Evolutionary conservation across 2,329 filamentous ascomycete species (phyloP).

Genomic region (Nannizziopsis arthrosporioides): DNA sequence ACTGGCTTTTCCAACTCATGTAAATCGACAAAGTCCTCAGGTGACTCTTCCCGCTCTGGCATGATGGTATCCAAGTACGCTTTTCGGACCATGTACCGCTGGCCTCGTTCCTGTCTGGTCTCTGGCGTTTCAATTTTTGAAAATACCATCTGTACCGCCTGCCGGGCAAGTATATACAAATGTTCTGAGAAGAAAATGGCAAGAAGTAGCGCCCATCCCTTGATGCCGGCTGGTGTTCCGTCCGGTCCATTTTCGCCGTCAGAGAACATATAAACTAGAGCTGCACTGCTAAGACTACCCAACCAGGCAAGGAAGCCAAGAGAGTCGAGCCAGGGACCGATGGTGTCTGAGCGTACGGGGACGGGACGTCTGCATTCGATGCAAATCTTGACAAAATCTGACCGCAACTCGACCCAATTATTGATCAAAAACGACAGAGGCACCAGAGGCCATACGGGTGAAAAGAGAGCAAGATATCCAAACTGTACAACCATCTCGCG

Average conservation of each 20-base stretch:
- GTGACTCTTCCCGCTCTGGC: not conserved
- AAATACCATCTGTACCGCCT: conserved; percentile 60
- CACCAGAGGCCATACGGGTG: conserved; percentile 88
- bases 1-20: not conserved
- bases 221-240: conserved; percentile 48
- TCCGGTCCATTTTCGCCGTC: conserved; percentile 26
- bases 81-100: conserved; percentile 71
- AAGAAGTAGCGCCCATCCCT: conserved; percentile 67
- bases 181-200: conserved; percentile 81
- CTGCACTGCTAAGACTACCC: conserved; percentile 74
- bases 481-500: conserved; percentile 86
- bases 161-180: conserved; percentile 67
- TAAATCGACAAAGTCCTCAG: not conserved
- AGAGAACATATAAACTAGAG: conserved; percentile 81
- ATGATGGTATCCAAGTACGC: conserved; percentile 49
- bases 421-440: conserved; percentile 81
- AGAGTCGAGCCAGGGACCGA: conserved; percentile 81
- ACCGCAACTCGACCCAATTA: conserved; percentile 90
- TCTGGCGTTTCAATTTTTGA: conserved; percentile 75
- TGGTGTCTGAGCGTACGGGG: conserved; percentile 81
- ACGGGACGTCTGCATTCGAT: conserved; percentile 78
- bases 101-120: conserved; percentile 69
- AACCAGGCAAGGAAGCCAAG: conserved; percentile 88
- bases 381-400: conserved; percentile 89
- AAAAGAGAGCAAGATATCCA: conserved; percentile 84